Conservation (phyloP, 192 early-diverging fungal species). For the Dimargaris cristalligena region DNA sequence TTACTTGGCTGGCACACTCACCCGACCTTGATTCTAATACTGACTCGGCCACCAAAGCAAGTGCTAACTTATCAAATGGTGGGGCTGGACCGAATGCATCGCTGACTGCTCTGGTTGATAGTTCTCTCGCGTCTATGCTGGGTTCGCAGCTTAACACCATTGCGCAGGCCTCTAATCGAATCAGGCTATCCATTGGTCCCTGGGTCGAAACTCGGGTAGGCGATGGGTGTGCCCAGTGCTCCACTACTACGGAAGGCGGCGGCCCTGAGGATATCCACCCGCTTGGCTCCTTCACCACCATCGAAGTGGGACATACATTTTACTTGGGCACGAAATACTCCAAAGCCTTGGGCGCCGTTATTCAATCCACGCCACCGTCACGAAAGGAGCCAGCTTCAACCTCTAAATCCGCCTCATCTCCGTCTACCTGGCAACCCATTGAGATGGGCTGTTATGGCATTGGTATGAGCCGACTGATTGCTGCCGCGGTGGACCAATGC, state of each 20-base stretch:
- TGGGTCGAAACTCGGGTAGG: slow-evolving; percentile 28
- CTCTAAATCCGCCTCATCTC: too few relatives aligned
- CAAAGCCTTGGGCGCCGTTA: slow-evolving; percentile 38
- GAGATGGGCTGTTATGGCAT: slow-evolving; percentile 90
- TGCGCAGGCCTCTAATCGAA: too few relatives aligned
- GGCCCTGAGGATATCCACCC: slow-evolving; percentile 22
- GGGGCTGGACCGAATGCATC: too few relatives aligned
- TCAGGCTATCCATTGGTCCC: too few relatives aligned
- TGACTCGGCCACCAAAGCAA: too few relatives aligned
- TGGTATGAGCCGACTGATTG: slow-evolving; percentile 65
- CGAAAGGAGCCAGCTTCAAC: too few relatives aligned
- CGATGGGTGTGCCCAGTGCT: slow-evolving; percentile 30
- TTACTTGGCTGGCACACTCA: too few relatives aligned
- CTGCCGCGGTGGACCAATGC: slow-evolving; percentile 58
- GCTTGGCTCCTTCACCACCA: slow-evolving; percentile 23
- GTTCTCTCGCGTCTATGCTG: too few relatives aligned
- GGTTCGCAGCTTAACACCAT: too few relatives aligned
- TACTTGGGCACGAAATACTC: slow-evolving; percentile 84
- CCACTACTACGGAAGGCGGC: slow-evolving; percentile 4
- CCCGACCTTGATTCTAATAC: too few relatives aligned
- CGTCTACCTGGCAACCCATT: slow-evolving; percentile 33
- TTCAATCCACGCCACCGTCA: slow-evolving; percentile 15
- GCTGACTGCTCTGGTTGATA: too few relatives aligned
- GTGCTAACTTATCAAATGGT: too few relatives aligned
- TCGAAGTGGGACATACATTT: slow-evolving; percentile 83